phyloP scores from a whole-genome alignment of 192 early-diverging fungal genomes.

The Pilaira anomala region DNA sequence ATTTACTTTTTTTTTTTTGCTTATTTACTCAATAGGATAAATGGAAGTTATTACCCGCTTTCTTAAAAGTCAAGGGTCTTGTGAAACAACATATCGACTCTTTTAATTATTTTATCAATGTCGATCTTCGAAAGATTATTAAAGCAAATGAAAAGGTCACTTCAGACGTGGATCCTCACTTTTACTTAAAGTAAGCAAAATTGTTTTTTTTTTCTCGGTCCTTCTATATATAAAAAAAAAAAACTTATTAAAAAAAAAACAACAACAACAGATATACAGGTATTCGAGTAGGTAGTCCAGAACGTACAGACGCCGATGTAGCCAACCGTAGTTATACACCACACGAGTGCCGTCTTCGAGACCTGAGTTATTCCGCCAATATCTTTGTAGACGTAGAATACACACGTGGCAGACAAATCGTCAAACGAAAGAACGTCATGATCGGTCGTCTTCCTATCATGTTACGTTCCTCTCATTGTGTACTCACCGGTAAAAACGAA shows the following conservation, averaged over 20 bases:
- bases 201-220: neutral
- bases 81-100: constrained; percentile 99
- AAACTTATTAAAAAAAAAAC: neutral
- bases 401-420: constrained; percentile 73
- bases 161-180: constrained; percentile 90
- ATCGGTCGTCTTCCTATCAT: constrained; percentile 97
- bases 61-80: constrained; percentile 93
- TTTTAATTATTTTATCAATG: constrained; percentile 97
- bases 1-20: neutral
- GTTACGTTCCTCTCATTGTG: constrained; percentile 84
- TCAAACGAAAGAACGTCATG: constrained; percentile 75
- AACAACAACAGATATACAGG: constrained; percentile 70
- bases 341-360: constrained; percentile 93
- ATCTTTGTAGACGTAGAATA: constrained; percentile 95
- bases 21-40: constrained; percentile 69
- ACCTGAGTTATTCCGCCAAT: constrained; percentile 91
- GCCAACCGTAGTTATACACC: constrained; percentile 79
- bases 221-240: neutral
- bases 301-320: constrained; percentile 71
- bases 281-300: constrained; percentile 81
- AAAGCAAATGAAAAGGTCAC: constrained; percentile 85
- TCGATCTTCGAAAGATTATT: constrained; percentile 92
- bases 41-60: constrained; percentile 96
- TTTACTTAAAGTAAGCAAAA: constrained; percentile 76
- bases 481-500: constrained; percentile 72